Conservation (phyloP, 371 early-diverging fungal species). For the Choanephora cucurbitarum region DNA sequence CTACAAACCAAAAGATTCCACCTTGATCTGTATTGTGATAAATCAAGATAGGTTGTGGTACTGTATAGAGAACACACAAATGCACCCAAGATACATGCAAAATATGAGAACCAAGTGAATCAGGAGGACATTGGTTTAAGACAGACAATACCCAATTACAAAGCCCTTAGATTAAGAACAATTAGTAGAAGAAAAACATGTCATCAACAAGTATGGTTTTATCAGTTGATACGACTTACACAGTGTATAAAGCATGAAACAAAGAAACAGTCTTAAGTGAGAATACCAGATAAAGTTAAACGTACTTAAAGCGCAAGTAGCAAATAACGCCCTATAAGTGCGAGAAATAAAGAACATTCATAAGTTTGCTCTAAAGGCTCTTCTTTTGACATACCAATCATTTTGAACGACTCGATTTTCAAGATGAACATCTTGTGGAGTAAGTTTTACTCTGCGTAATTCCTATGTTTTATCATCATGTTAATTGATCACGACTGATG, state of each 20-base stretch:
- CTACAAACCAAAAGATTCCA: constrained; percentile 31
- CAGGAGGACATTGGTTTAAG: background rate
- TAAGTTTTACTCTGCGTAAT: background rate
- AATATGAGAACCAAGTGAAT: background rate
- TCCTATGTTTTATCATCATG: background rate
- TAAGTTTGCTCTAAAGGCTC: no score
- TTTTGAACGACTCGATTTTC: background rate
- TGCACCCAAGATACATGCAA: constrained; percentile 34
- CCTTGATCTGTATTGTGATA: constrained; percentile 27
- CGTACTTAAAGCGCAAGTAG: background rate
- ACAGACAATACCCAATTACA: constrained; percentile 5
- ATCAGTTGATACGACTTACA: constrained; percentile 4
- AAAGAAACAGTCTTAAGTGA: background rate
- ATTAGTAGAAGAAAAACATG: no score
- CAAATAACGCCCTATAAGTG: background rate
- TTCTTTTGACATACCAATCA: background rate
- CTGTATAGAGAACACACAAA: constrained; percentile 24
- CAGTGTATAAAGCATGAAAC: constrained; percentile 10
- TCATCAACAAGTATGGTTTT: no score
- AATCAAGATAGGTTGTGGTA: constrained; percentile 28
- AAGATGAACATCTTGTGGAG: background rate
- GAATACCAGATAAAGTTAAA: background rate
- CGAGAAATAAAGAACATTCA: background rate
- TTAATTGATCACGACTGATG: background rate
- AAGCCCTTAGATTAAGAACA: no score